phyloP scores from a whole-genome alignment of 495 filamentous ascomycete species.

The Penicillium atrosanguineum region DNA sequence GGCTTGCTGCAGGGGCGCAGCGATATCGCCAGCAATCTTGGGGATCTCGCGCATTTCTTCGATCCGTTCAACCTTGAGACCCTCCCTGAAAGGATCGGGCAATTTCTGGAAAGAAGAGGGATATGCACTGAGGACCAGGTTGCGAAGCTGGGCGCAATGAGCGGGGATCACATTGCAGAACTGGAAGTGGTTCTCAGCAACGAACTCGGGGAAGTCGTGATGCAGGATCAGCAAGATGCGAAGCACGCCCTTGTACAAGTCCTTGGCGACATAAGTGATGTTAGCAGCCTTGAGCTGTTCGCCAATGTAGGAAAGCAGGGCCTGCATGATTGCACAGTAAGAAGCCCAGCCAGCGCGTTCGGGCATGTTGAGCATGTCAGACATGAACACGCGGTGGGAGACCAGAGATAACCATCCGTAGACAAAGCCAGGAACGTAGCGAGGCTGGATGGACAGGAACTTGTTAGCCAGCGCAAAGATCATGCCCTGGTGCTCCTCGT shows the following conservation, averaged over 20 bases:
- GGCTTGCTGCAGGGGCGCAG: constrained; percentile 53
- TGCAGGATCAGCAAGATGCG: constrained; percentile 82
- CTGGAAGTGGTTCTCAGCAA: constrained; percentile 80
- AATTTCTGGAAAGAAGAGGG: constrained; percentile 72
- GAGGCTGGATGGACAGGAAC: constrained; percentile 74
- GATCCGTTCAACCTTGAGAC: constrained; percentile 76
- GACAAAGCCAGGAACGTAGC: constrained; percentile 72
- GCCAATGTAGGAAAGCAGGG: constrained; percentile 70
- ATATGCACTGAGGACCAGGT: constrained; percentile 81
- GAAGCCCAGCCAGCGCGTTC: constrained; percentile 69
- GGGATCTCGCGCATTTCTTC: constrained; percentile 72
- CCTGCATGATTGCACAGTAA: constrained; percentile 73
- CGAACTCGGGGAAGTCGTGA: constrained; percentile 92
- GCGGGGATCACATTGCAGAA: constrained; percentile 83
- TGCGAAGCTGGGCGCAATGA: constrained; percentile 85
- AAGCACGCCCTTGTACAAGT: constrained; percentile 79
- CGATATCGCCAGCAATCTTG: constrained; percentile 59
- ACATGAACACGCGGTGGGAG: constrained; percentile 83
- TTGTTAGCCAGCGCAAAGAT: constrained; percentile 69
- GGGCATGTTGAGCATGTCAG: constrained; percentile 68
- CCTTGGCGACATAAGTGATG: constrained; percentile 68
- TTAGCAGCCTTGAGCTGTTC: constrained; percentile 73
- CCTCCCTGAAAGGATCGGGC: constrained; percentile 76
- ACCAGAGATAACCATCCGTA: constrained; percentile 83
- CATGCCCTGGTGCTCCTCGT: constrained; percentile 63